phyloP scores from a whole-genome alignment of 768 basidiomycete species.

The Russula sp. region DNA sequence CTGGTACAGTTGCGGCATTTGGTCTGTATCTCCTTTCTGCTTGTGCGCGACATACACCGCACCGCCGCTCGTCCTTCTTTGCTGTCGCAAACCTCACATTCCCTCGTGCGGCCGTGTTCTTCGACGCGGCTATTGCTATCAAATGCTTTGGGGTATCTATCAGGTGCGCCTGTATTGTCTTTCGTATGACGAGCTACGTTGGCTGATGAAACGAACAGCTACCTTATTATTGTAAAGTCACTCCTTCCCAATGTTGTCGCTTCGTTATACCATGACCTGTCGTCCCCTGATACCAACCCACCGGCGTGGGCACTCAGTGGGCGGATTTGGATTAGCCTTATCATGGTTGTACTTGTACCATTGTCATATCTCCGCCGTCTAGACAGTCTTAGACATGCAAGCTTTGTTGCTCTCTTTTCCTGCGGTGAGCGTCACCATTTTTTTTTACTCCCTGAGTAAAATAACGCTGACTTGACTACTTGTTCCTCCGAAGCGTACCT shows the following conservation, averaged over 20 bases:
- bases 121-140: constrained; percentile 91
- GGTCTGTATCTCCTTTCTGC: constrained; percentile 86
- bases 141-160: constrained; percentile 98
- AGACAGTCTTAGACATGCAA: constrained; percentile 85
- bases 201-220: constrained; percentile 43
- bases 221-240: constrained; percentile 89
- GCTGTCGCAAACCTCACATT: constrained; percentile 83
- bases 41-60: constrained; percentile 73
- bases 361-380: constrained; percentile 79
- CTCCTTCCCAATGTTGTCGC: constrained; percentile 89
- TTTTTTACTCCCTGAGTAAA: neutral
- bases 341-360: constrained; percentile 75
- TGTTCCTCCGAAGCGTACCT: constrained; percentile 56
- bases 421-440: constrained; percentile 63
- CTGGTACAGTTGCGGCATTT: constrained; percentile 71
- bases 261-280: constrained; percentile 76
- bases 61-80: constrained; percentile 79
- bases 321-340: constrained; percentile 76
- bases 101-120: constrained; percentile 81
- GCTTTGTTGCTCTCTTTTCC: constrained; percentile 87
- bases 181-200: neutral
- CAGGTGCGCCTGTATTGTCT: constrained; percentile 50
- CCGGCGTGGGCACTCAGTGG: constrained; percentile 76
- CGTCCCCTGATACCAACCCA: constrained; percentile 58
- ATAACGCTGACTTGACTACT: constrained; percentile 10